Base-by-base conservation (phyloP, 805 yeast genomes). In the Candida xiaguanensis region DNA sequence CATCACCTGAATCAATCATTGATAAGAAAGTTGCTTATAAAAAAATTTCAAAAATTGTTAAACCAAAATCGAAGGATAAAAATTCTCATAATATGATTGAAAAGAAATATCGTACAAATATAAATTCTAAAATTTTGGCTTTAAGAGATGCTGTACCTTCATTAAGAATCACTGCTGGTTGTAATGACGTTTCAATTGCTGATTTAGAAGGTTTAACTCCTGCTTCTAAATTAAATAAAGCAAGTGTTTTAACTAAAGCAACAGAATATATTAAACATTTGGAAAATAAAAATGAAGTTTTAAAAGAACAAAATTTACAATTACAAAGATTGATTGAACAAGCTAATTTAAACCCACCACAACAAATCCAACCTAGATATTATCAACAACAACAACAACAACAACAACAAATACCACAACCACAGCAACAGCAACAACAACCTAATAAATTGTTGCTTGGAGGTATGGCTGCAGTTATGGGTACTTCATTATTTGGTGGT, bases 91-190 rank as follows among this genome's bases (percentile, higher is more conserved):
- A 85, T 53, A 78, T 83, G 70, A 81, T 85, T 48, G 95, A 86
- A 55, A 85, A 85, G 61, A 80, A 83, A 53, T 86, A 86, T 59
- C 62, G 95, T 49, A 81, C 85, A 15, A 85, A 85, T 52, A 82
- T 85, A 48, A 85, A 84, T 52, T 69, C 82, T 39, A 82, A 80
- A 56, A 84, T 85, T 34, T 48, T 75, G 24, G 82, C 80, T 31
- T 70, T 85, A 23, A 68, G 88, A 53, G 84, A 84, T 49, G 82
- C 87, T 2, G 95, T 86, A 13, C 95, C 95, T 3, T 63, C 93
- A 2, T 66, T 86, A 38, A 70, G 86, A 49, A 78, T 82, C 27
- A 82, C 82, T 6, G 67, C 78, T 12, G 72, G 77, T 32, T 60
- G 67, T 13, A 70, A 66, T 3, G 70, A 74, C 41, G 64, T 71